Percentiles rank a stretch among this genome's conserved stretches.
These are phyloP conservation scores for Euphorbia pulcherrima DNA, from an alignment of 345 rosid genomes.

Conservation along the genomic window DNA sequence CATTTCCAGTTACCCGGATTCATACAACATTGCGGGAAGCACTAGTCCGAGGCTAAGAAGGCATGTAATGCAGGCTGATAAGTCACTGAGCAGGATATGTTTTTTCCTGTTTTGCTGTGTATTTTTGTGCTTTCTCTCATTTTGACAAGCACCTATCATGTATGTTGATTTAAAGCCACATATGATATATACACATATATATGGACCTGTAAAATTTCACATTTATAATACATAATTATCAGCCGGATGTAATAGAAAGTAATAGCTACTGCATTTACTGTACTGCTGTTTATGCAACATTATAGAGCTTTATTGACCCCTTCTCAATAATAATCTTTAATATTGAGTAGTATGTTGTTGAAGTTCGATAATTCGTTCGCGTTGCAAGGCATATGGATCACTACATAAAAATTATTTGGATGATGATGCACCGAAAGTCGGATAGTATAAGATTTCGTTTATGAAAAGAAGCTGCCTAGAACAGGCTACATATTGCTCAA, in stretches of 20 bases:
- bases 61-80: slow-evolving; percentile 63
- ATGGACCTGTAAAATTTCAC: not conserved
- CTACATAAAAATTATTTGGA: too few relatives aligned
- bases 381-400: too few relatives aligned
- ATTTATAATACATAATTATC: not conserved
- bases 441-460: too few relatives aligned
- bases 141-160: slow-evolving; percentile 31
- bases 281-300: slow-evolving; percentile 16
- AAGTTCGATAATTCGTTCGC: too few relatives aligned
- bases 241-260: slow-evolving; percentile 15
- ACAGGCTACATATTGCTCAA: too few relatives aligned
- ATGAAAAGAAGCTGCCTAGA: too few relatives aligned
- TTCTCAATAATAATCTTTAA: too few relatives aligned
- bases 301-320: not conserved
- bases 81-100: slow-evolving; percentile 63
- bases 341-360: too few relatives aligned
- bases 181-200: slow-evolving; percentile 5
- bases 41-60: slow-evolving; percentile 66
- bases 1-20: slow-evolving; percentile 44
- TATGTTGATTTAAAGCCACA: not conserved
- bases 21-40: slow-evolving; percentile 42
- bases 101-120: slow-evolving; percentile 73
- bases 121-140: slow-evolving; percentile 60
- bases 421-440: too few relatives aligned
- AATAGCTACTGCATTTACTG: slow-evolving; percentile 5